A percentile compares a stretch with the other conserved stretches of the same genome.
These are phyloP conservation scores for Harringtonia aguacate DNA, from an alignment of 2,329 filamentous ascomycete genomes.

Conservation along the genomic window DNA sequence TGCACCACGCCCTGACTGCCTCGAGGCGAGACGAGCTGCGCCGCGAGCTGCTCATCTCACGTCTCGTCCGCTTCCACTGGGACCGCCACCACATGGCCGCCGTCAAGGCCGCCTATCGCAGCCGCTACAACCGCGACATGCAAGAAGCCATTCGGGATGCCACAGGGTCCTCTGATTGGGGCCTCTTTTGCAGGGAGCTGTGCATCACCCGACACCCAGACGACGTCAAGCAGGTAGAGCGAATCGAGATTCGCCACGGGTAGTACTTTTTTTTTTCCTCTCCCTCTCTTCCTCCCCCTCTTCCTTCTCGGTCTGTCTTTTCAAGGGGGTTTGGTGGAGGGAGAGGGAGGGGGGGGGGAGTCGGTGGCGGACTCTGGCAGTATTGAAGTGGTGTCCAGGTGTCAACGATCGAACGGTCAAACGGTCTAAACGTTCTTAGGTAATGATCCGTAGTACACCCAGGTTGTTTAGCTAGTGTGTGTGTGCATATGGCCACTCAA, in stretches of 20 bases:
- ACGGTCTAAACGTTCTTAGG: too few relatives aligned
- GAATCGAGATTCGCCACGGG: slow-evolving; percentile 17
- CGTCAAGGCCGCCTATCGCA: slow-evolving; percentile 70
- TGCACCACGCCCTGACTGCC: slow-evolving; percentile 79
- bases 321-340: too few relatives aligned
- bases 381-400: too few relatives aligned
- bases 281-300: too few relatives aligned
- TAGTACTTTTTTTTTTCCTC: too few relatives aligned
- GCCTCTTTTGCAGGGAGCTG: slow-evolving; percentile 62
- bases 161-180: slow-evolving; percentile 60
- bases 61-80: slow-evolving; percentile 88
- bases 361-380: too few relatives aligned
- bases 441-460: too few relatives aligned
- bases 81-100: slow-evolving; percentile 70
- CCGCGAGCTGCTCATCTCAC: slow-evolving; percentile 76
- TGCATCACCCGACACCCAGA: slow-evolving; percentile 52
- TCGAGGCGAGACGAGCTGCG: slow-evolving; percentile 61
- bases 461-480: too few relatives aligned
- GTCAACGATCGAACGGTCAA: too few relatives aligned
- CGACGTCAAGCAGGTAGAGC: slow-evolving; percentile 43
- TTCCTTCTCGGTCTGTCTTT: too few relatives aligned
- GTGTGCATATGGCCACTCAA: too few relatives aligned
- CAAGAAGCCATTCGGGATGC: slow-evolving; percentile 70
- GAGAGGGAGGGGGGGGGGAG: too few relatives aligned
- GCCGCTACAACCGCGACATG: slow-evolving; percentile 64